Evolutionary conservation across 441 rosid genomes (phyloP), one percentile per base, ranked within the genome.

Genomic region (Monsonia emarginata): DNA sequence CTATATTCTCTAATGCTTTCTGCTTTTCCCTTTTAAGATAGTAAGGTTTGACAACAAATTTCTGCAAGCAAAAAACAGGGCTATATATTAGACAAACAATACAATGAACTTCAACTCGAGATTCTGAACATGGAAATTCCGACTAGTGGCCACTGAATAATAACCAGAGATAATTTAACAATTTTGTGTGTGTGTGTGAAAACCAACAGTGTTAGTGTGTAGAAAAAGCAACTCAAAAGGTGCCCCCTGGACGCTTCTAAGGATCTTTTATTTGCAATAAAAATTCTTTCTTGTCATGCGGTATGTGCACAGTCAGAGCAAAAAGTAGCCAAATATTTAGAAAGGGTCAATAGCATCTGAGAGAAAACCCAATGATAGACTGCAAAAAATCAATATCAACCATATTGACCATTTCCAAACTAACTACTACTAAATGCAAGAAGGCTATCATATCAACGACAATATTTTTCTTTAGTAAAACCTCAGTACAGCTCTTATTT

Each of bases 21-120:
- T 63, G 84, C 79, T 78, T 87, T 64, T 89, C 91, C 79, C 95
- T 87, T 77, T 67, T 81, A 57, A 64, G 88, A 75, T 69, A 71
- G 77, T 84, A 89, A 19, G 99, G 98, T 74, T 91, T 91, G 71
- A 90, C 72, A 52, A 91, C 75, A 63, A 82, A 84, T 80, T 78
- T 91, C 97, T 94, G 88, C 79, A 78, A 21, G 61, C 27, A 65
- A 5, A 57, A 67, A 18, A 72, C 36, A 32, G 18, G 34, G 46
- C n/a, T 62, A 54, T 38, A 38, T 22, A 57, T 57, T 26, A 26
- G 16, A 57, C 31, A 57, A 57, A 57, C 32, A 57, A 57, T 57
- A 57, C 32, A 25, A 26, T 26, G 7, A 57, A 57, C 61, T 52
- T 21, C 19, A 46, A 46, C 22, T 46, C 16, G 54, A 46, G 54